Evolutionary conservation across 2,329 filamentous ascomycete species (phyloP).

Genomic region (Podosphaera xanthii): DNA sequence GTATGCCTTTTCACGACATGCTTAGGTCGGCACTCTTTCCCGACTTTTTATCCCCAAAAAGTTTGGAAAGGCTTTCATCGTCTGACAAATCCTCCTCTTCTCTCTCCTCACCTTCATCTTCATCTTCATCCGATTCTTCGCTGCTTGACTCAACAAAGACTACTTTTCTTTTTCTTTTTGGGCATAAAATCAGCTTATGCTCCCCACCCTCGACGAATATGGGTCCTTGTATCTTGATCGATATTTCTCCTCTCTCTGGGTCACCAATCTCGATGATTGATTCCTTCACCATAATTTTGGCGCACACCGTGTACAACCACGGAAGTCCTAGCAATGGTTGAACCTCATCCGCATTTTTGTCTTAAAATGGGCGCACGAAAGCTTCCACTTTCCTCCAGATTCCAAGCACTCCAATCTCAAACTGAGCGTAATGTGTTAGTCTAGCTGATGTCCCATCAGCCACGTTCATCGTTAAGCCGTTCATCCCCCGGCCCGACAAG

Average conservation of each 20-base stretch:
- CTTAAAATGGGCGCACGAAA: background rate
- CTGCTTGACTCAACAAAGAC: background rate
- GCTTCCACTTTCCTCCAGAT: background rate
- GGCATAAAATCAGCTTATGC: background rate
- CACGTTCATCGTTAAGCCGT: background rate
- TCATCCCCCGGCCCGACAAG: background rate
- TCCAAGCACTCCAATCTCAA: background rate
- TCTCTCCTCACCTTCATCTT: no score
- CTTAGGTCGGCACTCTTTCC: no score
- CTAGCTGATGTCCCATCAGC: background rate
- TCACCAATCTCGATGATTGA: no score
- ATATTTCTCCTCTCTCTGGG: background rate
- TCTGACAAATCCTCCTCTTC: no score
- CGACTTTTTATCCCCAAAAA: no score
- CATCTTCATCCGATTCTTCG: no score
- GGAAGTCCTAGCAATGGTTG: no score
- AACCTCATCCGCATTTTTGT: background rate
- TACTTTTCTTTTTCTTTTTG: background rate
- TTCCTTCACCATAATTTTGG: no score
- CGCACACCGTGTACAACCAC: no score
- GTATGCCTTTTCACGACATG: no score
- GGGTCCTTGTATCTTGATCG: background rate
- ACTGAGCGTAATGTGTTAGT: background rate
- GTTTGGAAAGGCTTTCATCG: no score
- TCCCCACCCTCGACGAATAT: background rate